These are phyloP conservation scores for Pseudogymnoascus sp. DNA, from an alignment of 2,329 filamentous ascomycete genomes.

Conservation along the genomic window DNA sequence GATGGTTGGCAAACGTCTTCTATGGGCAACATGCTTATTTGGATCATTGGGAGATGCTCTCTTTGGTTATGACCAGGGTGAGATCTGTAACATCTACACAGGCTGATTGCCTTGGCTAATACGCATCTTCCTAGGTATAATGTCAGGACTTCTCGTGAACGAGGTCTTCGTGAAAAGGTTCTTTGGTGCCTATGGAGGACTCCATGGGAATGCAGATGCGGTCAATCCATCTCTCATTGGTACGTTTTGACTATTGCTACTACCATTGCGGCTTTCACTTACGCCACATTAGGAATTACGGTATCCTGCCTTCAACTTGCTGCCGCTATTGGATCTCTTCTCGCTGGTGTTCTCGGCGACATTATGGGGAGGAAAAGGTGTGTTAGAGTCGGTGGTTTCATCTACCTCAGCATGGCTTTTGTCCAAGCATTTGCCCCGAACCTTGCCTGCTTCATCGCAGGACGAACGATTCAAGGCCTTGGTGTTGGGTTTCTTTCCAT, in stretches of 20 bases:
- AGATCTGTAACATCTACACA: neutral
- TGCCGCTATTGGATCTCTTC: slow-evolving; percentile 30
- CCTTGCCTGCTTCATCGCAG: slow-evolving; percentile 32
- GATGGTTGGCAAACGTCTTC: slow-evolving; percentile 30
- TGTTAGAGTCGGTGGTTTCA: slow-evolving; percentile 31
- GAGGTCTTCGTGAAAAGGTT: slow-evolving; percentile 34
- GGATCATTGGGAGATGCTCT: slow-evolving; percentile 35
- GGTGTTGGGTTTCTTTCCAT: slow-evolving; percentile 34
- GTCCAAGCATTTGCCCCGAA: slow-evolving; percentile 30
- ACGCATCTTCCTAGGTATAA: slow-evolving; percentile 29
- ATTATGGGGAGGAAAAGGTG: slow-evolving; percentile 32
- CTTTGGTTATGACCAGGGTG: slow-evolving; percentile 37
- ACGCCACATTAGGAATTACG: slow-evolving; percentile 22
- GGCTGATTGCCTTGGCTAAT: neutral
- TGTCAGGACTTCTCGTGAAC: slow-evolving; percentile 35
- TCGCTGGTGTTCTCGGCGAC: slow-evolving; percentile 31
- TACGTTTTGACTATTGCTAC: neutral
- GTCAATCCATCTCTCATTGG: slow-evolving; percentile 33
- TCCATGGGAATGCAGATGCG: slow-evolving; percentile 26
- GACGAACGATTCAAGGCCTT: slow-evolving; percentile 34
- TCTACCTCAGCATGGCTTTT: slow-evolving; percentile 32
- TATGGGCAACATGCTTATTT: slow-evolving; percentile 34
- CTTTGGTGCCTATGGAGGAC: slow-evolving; percentile 32
- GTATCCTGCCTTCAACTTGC: slow-evolving; percentile 32
- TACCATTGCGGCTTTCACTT: neutral